Percentiles rank a stretch among this genome's conserved stretches.
Evolutionary conservation across 1,139 yeast genomes (phyloP).

Genomic region (Saccharomyces hybrid): DNA sequence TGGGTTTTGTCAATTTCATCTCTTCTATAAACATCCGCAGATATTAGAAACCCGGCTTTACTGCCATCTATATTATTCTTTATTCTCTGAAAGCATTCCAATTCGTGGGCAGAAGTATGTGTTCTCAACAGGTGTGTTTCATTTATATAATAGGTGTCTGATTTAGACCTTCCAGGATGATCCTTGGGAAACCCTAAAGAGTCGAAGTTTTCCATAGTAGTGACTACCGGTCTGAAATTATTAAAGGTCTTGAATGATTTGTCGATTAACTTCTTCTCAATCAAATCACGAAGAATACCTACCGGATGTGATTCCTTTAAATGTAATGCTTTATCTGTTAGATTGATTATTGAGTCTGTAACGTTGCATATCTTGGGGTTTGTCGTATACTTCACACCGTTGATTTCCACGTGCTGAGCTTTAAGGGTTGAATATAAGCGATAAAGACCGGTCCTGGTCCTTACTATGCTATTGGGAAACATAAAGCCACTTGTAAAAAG

Average conservation of each 20-base stretch:
- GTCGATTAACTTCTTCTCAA: constrained; percentile 66
- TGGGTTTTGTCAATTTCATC: constrained; percentile 95
- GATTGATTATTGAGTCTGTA: constrained; percentile 61
- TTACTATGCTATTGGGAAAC: neutral
- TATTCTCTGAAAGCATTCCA: constrained; percentile 54
- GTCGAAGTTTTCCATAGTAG: constrained; percentile 79
- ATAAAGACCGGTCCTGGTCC: neutral
- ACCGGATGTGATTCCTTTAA: constrained; percentile 74
- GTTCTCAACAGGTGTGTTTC: constrained; percentile 67
- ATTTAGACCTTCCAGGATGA: constrained; percentile 88
- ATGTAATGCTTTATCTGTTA: constrained; percentile 70
- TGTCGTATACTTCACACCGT: constrained; percentile 47
- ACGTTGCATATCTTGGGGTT: constrained; percentile 78
- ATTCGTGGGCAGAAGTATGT: constrained; percentile 95
- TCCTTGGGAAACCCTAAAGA: constrained; percentile 83
- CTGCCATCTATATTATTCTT: constrained; percentile 35
- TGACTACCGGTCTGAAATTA: constrained; percentile 75
- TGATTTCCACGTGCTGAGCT: constrained; percentile 29
- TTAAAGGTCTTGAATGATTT: constrained; percentile 61
- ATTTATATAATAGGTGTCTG: constrained; percentile 89
- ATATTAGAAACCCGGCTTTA: constrained; percentile 83
- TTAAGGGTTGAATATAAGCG: neutral
- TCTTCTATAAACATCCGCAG: constrained; percentile 93
- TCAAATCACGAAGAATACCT: constrained; percentile 70
- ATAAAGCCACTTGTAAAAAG: neutral